Percentiles rank a stretch among this genome's conserved stretches.
Conservation (phyloP, 805 yeast species). For the Yamadazyma akitaensis region DNA sequence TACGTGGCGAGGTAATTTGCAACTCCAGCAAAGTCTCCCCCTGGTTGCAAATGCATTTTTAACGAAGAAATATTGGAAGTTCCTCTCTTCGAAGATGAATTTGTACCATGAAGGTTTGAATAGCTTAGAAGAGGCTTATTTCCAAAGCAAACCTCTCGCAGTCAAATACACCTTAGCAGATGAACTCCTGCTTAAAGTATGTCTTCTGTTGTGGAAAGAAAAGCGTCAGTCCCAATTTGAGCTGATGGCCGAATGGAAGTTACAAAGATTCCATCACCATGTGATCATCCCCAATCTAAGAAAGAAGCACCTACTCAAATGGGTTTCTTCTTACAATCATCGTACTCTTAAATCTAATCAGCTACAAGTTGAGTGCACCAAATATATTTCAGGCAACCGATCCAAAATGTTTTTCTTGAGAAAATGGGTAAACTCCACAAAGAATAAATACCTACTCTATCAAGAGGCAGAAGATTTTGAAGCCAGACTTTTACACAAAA, state of each 20-base stretch:
- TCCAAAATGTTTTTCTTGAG: conserved; percentile 3
- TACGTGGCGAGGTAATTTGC: conserved; percentile 1
- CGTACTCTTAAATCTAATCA: conserved; percentile 5
- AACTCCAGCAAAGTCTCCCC: conserved; percentile 9
- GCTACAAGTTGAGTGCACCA: neutral
- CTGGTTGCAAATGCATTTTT: conserved; percentile 11
- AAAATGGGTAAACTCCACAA: conserved; percentile 14
- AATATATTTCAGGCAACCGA: conserved; percentile 1
- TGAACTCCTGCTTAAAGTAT: conserved; percentile 3
- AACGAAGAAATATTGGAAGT: conserved; percentile 4
- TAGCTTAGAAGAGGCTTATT: neutral
- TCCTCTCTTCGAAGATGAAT: neutral
- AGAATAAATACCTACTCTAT: neutral
- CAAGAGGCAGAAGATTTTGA: conserved; percentile 19
- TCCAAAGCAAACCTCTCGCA: neutral
- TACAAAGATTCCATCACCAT: conserved; percentile 17
- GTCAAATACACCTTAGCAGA: conserved; percentile 4
- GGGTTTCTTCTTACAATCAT: conserved; percentile 22
- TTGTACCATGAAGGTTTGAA: neutral
- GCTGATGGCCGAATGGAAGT: conserved; percentile 13
- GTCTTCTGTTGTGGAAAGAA: conserved; percentile 22
- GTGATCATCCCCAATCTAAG: conserved; percentile 14
- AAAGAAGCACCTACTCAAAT: conserved; percentile 13
- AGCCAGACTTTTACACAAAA: conserved; percentile 20
- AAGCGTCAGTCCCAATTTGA: conserved; percentile 21